Evolutionary conservation across 768 basidiomycete genomes (phyloP).

Genomic region (Auricularia sp.): DNA sequence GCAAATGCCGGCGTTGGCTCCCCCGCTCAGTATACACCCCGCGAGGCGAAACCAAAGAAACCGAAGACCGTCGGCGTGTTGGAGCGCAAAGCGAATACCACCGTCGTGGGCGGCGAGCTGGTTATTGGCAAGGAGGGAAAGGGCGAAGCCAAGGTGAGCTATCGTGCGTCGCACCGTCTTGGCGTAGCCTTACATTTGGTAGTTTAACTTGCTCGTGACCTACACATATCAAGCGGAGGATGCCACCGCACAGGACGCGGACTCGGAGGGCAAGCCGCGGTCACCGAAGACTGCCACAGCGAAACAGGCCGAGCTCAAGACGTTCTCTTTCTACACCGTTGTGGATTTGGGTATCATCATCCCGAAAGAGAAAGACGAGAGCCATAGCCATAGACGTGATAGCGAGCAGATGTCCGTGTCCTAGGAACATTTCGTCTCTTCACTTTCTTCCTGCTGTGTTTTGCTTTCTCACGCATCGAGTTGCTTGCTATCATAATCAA

Average conservation of each 20-base stretch:
- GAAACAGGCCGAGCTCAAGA: slow-evolving; percentile 57
- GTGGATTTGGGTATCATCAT: slow-evolving; percentile 69
- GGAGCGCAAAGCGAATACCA: slow-evolving; percentile 84
- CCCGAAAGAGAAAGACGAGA: slow-evolving; percentile 20
- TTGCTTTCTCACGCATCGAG: neutral
- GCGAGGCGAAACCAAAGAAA: slow-evolving; percentile 12
- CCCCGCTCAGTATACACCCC: neutral
- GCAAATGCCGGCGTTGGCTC: slow-evolving; percentile 2
- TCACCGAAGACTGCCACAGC: slow-evolving; percentile 29
- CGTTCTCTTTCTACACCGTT: slow-evolving; percentile 81
- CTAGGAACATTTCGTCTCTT: neutral
- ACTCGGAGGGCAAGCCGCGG: slow-evolving; percentile 31
- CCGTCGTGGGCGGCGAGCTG: slow-evolving; percentile 80
- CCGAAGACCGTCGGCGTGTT: slow-evolving; percentile 57
- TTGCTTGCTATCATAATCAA: too few species aligned
- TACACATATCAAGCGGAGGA: slow-evolving; percentile 94
- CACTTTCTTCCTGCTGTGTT: neutral
- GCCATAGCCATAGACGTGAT: neutral
- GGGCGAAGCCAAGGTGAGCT: slow-evolving; percentile 67
- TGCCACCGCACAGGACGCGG: slow-evolving; percentile 46
- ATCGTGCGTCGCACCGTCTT: neutral
- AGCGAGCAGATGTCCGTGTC: neutral
- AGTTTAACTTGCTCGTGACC: slow-evolving; percentile 92
- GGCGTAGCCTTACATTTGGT: neutral
- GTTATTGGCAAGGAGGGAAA: slow-evolving; percentile 70